A percentile compares a stretch with the other conserved stretches of the same genome.
Conservation (phyloP, 805 yeast genomes). For the Dipodascopsis tothii region DNA sequence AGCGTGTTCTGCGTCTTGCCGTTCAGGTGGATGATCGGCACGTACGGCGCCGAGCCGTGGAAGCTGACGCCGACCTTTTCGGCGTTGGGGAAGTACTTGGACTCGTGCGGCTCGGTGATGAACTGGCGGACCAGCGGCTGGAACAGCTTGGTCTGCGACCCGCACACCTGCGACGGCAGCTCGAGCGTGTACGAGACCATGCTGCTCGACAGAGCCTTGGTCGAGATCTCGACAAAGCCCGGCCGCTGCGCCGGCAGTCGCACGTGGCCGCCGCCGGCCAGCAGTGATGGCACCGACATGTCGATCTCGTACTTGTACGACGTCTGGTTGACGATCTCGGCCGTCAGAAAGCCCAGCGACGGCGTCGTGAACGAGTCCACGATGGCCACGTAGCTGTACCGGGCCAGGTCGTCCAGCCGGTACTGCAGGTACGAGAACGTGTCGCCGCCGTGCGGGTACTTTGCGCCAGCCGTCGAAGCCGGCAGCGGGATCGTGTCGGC, state of each 20-base stretch:
- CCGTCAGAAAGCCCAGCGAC: slow-evolving; percentile 24
- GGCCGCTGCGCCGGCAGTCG: slow-evolving; percentile 41
- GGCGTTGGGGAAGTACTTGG: slow-evolving; percentile 65
- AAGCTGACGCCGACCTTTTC: slow-evolving; percentile 35
- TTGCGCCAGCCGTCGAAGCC: slow-evolving; percentile 35
- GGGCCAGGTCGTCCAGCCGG: slow-evolving; percentile 34
- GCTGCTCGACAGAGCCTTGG: slow-evolving; percentile 56
- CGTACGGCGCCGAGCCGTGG: slow-evolving; percentile 66
- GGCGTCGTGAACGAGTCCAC: slow-evolving; percentile 32
- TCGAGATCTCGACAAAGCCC: slow-evolving; percentile 40
- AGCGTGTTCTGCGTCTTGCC: slow-evolving; percentile 18
- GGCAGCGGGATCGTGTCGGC: slow-evolving; percentile 43
- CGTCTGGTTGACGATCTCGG: slow-evolving; percentile 24
- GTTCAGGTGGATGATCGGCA: slow-evolving; percentile 39
- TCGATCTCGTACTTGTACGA: slow-evolving; percentile 25
- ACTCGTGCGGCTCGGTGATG: slow-evolving; percentile 56
- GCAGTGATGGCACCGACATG: slow-evolving; percentile 2
- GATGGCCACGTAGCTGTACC: slow-evolving; percentile 47
- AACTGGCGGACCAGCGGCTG: slow-evolving; percentile 64
- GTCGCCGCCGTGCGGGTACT: slow-evolving; percentile 41
- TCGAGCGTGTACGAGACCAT: slow-evolving; percentile 45
- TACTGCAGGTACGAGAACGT: slow-evolving; percentile 48
- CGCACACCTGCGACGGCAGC: slow-evolving; percentile 4
- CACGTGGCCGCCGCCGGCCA: slow-evolving; percentile 27
- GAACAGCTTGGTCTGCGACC: slow-evolving; percentile 30